A percentile compares a stretch with the other conserved stretches of the same genome.
These are phyloP conservation scores for Atkinsonella hypoxylon DNA, from an alignment of 2,329 filamentous ascomycete species.

Conservation along the genomic window DNA sequence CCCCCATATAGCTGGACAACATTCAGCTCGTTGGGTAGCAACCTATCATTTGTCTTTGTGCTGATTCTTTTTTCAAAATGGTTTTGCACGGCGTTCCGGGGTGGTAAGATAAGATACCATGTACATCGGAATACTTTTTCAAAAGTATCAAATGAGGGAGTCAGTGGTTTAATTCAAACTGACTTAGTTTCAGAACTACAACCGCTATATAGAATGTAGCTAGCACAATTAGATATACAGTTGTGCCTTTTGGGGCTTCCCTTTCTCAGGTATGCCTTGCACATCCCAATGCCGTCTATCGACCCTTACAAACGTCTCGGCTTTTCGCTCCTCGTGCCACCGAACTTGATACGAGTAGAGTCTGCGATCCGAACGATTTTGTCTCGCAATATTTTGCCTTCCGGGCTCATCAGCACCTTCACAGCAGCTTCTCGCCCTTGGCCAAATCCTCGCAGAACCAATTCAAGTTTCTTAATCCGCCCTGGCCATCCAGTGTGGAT, in stretches of 20 bases:
- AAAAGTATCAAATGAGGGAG: background rate
- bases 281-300: background rate
- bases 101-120: conserved; percentile 4
- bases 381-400: conserved; percentile 63
- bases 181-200: conserved; percentile 2
- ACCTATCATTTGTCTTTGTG: background rate
- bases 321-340: conserved; percentile 76
- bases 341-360: conserved; percentile 85
- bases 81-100: conserved; percentile 6
- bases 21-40: conserved; percentile 4
- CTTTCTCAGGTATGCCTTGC: background rate
- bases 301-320: conserved; percentile 57
- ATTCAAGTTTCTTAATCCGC: conserved; percentile 65
- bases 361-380: conserved; percentile 75
- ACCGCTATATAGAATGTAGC: conserved; percentile 19
- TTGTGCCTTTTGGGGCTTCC: conserved; percentile 1
- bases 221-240: conserved; percentile 25
- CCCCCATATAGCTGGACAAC: conserved; percentile 21
- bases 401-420: conserved; percentile 78
- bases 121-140: conserved; percentile 2
- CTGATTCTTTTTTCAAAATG: background rate
- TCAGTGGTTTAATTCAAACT: background rate
- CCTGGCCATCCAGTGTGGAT: conserved; percentile 68
- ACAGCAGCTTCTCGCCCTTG: conserved; percentile 75
- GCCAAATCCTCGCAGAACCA: conserved; percentile 78